phyloP scores from a whole-genome alignment of 345 rosid genomes.

The Populus deltoides region DNA sequence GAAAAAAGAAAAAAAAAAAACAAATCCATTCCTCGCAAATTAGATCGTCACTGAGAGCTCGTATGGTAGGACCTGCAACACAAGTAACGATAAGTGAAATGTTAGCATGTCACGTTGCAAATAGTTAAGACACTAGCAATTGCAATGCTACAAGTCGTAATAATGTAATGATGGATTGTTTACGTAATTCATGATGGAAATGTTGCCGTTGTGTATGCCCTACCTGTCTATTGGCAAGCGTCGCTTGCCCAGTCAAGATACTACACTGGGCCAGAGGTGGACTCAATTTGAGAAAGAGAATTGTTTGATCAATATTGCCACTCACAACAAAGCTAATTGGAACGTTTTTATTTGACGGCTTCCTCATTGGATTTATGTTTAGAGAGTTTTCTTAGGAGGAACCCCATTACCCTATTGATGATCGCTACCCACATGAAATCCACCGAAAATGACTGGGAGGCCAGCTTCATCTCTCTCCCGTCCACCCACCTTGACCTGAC shows the following conservation, averaged over 20 bases:
- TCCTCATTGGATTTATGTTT: conserved; percentile 6
- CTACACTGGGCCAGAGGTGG: background rate
- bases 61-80: conserved; percentile 9
- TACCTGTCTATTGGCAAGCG: background rate
- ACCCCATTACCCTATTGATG: conserved; percentile 5
- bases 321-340: background rate
- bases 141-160: background rate
- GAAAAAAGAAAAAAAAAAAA: background rate
- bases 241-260: background rate
- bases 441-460: conserved; percentile 7
- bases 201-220: background rate
- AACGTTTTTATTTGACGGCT: background rate
- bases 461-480: conserved; percentile 6
- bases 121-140: background rate
- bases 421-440: background rate
- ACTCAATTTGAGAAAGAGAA: background rate
- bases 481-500: conserved; percentile 7
- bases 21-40: background rate
- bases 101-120: background rate
- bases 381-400: background rate
- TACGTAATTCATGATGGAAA: background rate
- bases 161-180: background rate
- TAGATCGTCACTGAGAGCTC: background rate
- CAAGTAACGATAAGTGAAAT: background rate
- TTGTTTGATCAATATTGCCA: background rate